Percentiles rank a stretch among this genome's conserved stretches.
These are phyloP conservation scores for Cercospora sp. DNA, from an alignment of 2,329 filamentous ascomycete genomes.

Conservation along the genomic window DNA sequence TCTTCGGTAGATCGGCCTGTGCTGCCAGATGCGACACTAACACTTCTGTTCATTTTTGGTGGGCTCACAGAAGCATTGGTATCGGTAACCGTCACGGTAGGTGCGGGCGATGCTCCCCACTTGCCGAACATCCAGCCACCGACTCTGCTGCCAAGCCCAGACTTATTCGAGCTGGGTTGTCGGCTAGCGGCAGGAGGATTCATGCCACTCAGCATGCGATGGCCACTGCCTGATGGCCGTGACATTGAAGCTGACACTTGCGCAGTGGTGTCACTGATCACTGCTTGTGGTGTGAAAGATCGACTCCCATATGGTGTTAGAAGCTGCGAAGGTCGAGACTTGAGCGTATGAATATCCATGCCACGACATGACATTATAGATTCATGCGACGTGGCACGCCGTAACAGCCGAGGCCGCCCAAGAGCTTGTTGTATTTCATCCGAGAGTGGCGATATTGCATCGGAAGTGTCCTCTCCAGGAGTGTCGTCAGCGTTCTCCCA, in stretches of 20 bases:
- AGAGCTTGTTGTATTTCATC: slow-evolving; percentile 32
- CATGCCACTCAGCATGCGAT: slow-evolving; percentile 38
- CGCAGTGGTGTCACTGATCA: slow-evolving; percentile 41
- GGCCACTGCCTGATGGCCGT: slow-evolving; percentile 37
- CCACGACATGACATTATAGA: slow-evolving; percentile 84
- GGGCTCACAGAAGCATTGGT: slow-evolving; percentile 8
- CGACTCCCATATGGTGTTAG: slow-evolving; percentile 55
- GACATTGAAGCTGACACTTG: slow-evolving; percentile 44
- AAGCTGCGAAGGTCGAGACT: slow-evolving; percentile 73
- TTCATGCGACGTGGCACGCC: slow-evolving; percentile 75
- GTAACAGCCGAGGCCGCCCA: slow-evolving; percentile 50
- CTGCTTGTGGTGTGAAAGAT: slow-evolving; percentile 50
- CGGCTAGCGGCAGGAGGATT: slow-evolving; percentile 25
- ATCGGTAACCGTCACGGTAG: slow-evolving; percentile 27
- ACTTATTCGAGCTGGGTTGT: slow-evolving; percentile 10
- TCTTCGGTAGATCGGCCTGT: slow-evolving; percentile 26
- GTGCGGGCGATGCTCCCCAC: slow-evolving; percentile 58
- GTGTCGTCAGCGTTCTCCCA: slow-evolving; percentile 31
- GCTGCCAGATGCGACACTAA: slow-evolving; percentile 25
- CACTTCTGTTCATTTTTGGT: slow-evolving; percentile 19
- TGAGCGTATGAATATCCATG: slow-evolving; percentile 79
- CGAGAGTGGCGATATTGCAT: slow-evolving; percentile 26
- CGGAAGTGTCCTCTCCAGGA: slow-evolving; percentile 18
- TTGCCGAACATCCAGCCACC: slow-evolving; percentile 65
- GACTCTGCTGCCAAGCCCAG: slow-evolving; percentile 53